phyloP scores from a whole-genome alignment of 352 stramenopile genomes.

The Globisporangium carolinianum region DNA sequence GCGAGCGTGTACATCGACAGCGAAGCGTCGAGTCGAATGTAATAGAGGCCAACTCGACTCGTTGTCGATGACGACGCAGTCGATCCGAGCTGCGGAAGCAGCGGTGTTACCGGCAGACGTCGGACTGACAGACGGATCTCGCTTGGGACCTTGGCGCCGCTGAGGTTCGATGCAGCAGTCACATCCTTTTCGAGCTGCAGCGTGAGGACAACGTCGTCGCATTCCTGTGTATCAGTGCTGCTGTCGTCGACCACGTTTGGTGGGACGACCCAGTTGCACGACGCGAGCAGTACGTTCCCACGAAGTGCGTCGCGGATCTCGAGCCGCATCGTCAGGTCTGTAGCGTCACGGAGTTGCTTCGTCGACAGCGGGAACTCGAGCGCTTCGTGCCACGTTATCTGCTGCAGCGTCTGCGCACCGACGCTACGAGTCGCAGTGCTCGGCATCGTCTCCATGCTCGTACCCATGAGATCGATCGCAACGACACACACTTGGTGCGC shows the following conservation, averaged over 20 bases:
- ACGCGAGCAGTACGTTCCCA: slow-evolving; percentile 13
- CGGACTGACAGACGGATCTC: slow-evolving; percentile 2
- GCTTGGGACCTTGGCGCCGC: neutral
- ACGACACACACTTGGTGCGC: slow-evolving; percentile 13
- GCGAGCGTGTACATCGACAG: neutral
- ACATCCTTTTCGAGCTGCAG: neutral
- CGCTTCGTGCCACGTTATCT: slow-evolving; percentile 12
- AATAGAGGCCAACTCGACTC: slow-evolving; percentile 2
- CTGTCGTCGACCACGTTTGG: slow-evolving; percentile 8
- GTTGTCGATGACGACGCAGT: neutral
- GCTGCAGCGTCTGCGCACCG: neutral
- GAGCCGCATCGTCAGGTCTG: slow-evolving; percentile 13
- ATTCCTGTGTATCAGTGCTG: neutral
- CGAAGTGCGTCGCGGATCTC: slow-evolving; percentile 16
- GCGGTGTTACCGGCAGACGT: neutral
- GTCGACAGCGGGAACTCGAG: slow-evolving; percentile 6
- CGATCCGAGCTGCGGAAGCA: neutral
- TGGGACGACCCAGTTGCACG: slow-evolving; percentile 25
- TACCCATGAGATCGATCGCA: slow-evolving; percentile 13
- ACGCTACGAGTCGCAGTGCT: neutral
- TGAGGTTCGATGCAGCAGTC: neutral
- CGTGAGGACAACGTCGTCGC: slow-evolving; percentile 5
- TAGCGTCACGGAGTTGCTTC: slow-evolving; percentile 1
- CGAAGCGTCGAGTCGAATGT: slow-evolving; percentile 2
- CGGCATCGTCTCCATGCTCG: slow-evolving; percentile 21